Percentiles rank a stretch among this genome's conserved stretches.
Evolutionary conservation across 1,284 basidiomycete species (phyloP).

Genomic region (Malassezia restricta): DNA sequence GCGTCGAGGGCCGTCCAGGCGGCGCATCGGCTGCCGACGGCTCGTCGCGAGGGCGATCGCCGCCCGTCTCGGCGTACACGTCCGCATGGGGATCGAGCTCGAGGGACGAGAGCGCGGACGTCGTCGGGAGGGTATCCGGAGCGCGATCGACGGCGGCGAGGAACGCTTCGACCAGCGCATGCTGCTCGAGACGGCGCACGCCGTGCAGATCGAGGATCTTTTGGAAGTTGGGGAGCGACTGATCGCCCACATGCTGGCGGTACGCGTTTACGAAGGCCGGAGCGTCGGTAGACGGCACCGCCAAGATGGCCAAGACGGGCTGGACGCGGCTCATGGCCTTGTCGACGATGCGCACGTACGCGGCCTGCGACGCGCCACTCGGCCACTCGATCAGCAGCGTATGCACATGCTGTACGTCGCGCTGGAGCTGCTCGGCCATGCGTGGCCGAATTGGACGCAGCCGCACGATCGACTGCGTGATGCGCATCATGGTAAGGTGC

Average conservation of each 20-base stretch:
- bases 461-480: slow-evolving; percentile 27
- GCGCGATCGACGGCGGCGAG: slow-evolving; percentile 8
- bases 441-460: slow-evolving; percentile 26
- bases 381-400: slow-evolving; percentile 31
- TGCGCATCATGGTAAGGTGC: slow-evolving; percentile 19
- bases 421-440: slow-evolving; percentile 29
- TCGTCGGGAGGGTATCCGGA: slow-evolving; percentile 18
- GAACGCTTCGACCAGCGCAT: slow-evolving; percentile 10
- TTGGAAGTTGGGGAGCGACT: slow-evolving; percentile 52
- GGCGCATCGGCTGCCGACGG: slow-evolving; percentile 5
- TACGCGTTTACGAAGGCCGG: slow-evolving; percentile 27
- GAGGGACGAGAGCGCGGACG: slow-evolving; percentile 57
- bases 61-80: slow-evolving; percentile 19
- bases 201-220: slow-evolving; percentile 74
- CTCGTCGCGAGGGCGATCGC: slow-evolving; percentile 16
- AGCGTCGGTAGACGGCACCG: slow-evolving; percentile 15
- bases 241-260: slow-evolving; percentile 27
- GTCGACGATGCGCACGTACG: slow-evolving; percentile 31
- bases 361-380: slow-evolving; percentile 21
- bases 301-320: slow-evolving; percentile 25
- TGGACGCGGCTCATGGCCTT: slow-evolving; percentile 24
- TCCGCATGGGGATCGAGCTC: slow-evolving; percentile 12
- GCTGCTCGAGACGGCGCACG: slow-evolving; percentile 11
- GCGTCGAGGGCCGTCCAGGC: neutral
- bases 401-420: slow-evolving; percentile 26